Evolutionary conservation across 257 asterid species (phyloP).

Genomic region (Solanum verrucosum): DNA sequence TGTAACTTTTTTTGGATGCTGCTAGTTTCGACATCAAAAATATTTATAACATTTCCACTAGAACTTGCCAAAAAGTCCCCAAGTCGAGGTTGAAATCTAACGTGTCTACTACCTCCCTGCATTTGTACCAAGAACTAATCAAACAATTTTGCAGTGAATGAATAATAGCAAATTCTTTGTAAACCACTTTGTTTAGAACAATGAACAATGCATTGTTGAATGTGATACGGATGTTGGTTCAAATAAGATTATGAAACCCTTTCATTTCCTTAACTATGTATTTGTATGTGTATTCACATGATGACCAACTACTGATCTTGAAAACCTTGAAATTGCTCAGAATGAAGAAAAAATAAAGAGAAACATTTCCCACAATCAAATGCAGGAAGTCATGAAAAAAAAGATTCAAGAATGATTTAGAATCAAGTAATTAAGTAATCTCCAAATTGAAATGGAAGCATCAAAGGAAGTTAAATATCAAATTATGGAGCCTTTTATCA

Average conservation of each 20-base stretch:
- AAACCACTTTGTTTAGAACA: not conserved
- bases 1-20: slow-evolving; percentile 7
- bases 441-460: not conserved
- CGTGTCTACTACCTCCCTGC: slow-evolving; percentile 37
- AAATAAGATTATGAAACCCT: not conserved
- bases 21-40: slow-evolving; percentile 32
- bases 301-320: not conserved
- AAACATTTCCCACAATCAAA: not conserved
- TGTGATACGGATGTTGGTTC: not conserved
- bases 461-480: not conserved
- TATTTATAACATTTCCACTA: slow-evolving; percentile 25
- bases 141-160: not conserved
- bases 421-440: not conserved
- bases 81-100: slow-evolving; percentile 34
- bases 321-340: not conserved
- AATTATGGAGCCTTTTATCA: not conserved
- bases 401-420: not conserved
- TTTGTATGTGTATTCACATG: not conserved
- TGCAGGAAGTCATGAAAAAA: not conserved
- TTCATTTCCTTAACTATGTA: not conserved
- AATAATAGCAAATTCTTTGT: not conserved
- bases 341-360: not conserved
- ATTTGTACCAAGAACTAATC: not conserved
- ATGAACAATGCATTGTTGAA: not conserved
- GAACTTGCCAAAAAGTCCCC: slow-evolving; percentile 35